Evolutionary conservation across 495 filamentous ascomycete genomes (phyloP), one percentile per base, ranked within the genome.

Genomic region (Corynascus novoguineensis): DNA sequence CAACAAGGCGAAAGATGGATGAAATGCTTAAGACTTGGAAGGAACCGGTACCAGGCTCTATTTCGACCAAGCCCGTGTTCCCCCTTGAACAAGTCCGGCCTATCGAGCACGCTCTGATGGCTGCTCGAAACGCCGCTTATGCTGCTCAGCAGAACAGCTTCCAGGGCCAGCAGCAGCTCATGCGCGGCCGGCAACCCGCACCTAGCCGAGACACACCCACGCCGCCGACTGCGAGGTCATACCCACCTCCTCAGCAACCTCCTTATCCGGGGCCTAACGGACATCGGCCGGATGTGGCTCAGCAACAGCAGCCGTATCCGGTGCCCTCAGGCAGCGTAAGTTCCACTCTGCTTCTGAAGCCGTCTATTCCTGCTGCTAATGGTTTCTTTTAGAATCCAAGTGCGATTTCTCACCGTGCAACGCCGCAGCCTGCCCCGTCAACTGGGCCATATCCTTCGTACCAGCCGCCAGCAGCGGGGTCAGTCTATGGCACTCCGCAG

Each of bases 1-100:
- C 77, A 38, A 89, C 88, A n/a, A 81, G 93, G 62, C 81, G 84
- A 53, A 92, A 93, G 72, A 84, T 98, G 76, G 92, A 97, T 58
- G 91, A 95, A 71, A 92, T 98, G 88, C 80, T 97, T 49, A 92
- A 89, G 74, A 98, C 93, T 0, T 98, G 93, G 93, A 98, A 96
- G 70, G 88, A 95, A 68, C 89, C 95, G 17, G 89, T 96, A 4
- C 89, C 92, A 0, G 93, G 92, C 19, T 96, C 93, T 12, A 78
- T 92, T 52, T 90, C 95, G 63, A 82, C 83, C 2, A 80, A 87
- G 60, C 92, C 93, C 2, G 92, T 98, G 50, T 98, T 98, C 69
- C 83, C 89, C 15, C 75, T 80, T 12, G 90, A 97, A 24, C 79
- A 87, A 40, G 95, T 90, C 35, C 81, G 88, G 35, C 86, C 87